Base-by-base conservation (phyloP, 805 yeast species). In the Wickerhamiella siamensis region DNA sequence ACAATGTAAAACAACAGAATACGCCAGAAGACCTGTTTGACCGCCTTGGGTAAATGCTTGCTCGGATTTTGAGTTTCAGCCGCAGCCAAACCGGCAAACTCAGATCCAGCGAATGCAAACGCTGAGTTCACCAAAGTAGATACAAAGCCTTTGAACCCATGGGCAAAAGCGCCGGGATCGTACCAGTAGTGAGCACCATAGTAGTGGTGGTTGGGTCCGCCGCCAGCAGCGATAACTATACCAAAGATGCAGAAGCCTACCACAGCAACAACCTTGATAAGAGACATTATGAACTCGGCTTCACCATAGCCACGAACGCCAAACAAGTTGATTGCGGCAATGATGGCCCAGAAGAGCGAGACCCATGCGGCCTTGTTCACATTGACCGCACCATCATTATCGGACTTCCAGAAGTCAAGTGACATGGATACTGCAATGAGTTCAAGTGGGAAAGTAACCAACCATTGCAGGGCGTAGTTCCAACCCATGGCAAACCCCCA, bases 11-110 rank as follows among this genome's bases (percentile, higher is more conserved):
- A 81, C 48, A 79, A 59, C 14, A 77, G 62, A 44, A 83, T 77
- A 61, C 91, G 69, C 88, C 91, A 81, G 61, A 83, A 79, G 2
- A 80, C 83, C 61, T 82, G 86, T 60, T 80, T 81, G 42, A 79
- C 75, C 33, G 88, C 86, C 38, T 71, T 67, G 24, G 88, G 88
- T 40, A 80, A 68, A 2, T 79, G 62, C 44, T 67, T 68, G 51
- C 81, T 66, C 36, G 88, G 86, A 56, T 80, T 72, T 36, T 62
- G 70, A 24, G 83, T 67, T 59, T 82, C 91, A 4, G 87, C 84
- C 16, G 86, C 79, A 8, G 86, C 80, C 35, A 81, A 65, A 33
- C 83, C 83, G 27, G 73, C 73, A 49, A 81, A 65, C 58, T 81
- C 91, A 10, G 81, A 71, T 46, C 88, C 88, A 31, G 82, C 76